Evolutionary conservation across 2,329 filamentous ascomycete genomes (phyloP).

Genomic region (Penicillium sp.): DNA sequence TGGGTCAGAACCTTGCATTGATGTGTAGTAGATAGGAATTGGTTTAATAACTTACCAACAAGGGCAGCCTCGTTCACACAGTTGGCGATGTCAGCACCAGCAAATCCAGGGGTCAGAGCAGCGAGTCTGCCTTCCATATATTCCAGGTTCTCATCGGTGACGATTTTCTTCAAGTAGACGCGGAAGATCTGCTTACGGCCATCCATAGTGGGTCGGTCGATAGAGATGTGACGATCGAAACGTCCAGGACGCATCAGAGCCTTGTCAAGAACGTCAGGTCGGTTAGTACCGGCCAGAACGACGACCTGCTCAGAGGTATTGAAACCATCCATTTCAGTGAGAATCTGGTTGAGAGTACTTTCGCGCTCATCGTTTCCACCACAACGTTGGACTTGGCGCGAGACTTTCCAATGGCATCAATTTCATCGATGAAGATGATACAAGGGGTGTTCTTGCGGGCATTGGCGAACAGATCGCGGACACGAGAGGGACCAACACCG

Average conservation of each 20-base stretch:
- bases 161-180: conserved; percentile 92
- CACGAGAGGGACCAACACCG: conserved; percentile 92
- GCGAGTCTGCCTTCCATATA: conserved; percentile 85
- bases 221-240: conserved; percentile 94
- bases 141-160: conserved; percentile 86
- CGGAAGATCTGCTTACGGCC: conserved; percentile 94
- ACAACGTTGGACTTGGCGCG: conserved; percentile 77
- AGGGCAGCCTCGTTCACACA: conserved; percentile 97
- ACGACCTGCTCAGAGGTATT: conserved; percentile 96
- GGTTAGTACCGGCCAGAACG: conserved; percentile 93
- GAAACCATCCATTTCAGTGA: conserved; percentile 99
- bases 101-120: conserved; percentile 92
- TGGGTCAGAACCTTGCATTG: conserved; percentile 40
- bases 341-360: conserved; percentile 94
- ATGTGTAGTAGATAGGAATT: neutral
- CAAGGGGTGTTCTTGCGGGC: conserved; percentile 95
- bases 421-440: conserved; percentile 99
- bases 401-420: conserved; percentile 94
- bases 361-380: conserved; percentile 97
- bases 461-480: conserved; percentile 90
- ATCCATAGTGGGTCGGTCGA: conserved; percentile 95
- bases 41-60: conserved; percentile 67
- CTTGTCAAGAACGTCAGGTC: conserved; percentile 91
- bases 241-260: conserved; percentile 94
- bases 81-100: conserved; percentile 97